Conservation (phyloP, 805 yeast genomes). For the Yamadazyma akitaensis region DNA sequence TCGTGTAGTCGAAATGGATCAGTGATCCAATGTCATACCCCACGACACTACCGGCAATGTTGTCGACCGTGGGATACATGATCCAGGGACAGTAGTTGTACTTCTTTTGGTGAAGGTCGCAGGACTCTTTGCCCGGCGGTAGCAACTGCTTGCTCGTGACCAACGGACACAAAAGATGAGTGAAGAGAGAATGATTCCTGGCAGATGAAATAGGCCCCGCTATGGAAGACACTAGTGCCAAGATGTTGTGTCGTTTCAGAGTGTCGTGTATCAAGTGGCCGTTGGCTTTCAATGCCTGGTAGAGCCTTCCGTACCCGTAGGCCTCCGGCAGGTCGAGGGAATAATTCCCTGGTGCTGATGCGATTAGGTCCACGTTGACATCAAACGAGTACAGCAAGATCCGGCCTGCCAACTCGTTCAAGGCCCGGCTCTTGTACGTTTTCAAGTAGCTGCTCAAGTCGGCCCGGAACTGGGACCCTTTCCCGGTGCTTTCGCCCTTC, state of each 20-base stretch:
- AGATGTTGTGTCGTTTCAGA: slow-evolving; percentile 22
- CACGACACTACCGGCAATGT: slow-evolving; percentile 36
- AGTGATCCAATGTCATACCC: slow-evolving; percentile 52
- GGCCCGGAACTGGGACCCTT: slow-evolving; percentile 36
- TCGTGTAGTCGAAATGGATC: slow-evolving; percentile 42
- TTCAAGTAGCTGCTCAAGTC: slow-evolving; percentile 45
- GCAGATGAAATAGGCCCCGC: slow-evolving; percentile 38
- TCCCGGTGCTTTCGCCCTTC: slow-evolving; percentile 11
- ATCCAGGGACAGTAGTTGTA: slow-evolving; percentile 33
- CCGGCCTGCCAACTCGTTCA: slow-evolving; percentile 24
- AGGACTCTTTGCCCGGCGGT: slow-evolving; percentile 23
- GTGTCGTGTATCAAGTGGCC: slow-evolving; percentile 22
- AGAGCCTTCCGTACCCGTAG: slow-evolving; percentile 49
- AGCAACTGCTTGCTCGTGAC: slow-evolving; percentile 25
- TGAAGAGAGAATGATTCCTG: slow-evolving; percentile 36
- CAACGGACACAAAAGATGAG: slow-evolving; percentile 46
- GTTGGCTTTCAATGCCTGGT: slow-evolving; percentile 36
- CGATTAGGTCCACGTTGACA: slow-evolving; percentile 51
- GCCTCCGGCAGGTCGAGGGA: slow-evolving; percentile 20
- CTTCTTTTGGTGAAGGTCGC: slow-evolving; percentile 19
- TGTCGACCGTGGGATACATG: slow-evolving; percentile 43
- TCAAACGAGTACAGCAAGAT: slow-evolving; percentile 44
- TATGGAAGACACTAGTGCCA: slow-evolving; percentile 49
- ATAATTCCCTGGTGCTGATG: slow-evolving; percentile 50
- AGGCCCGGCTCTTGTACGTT: slow-evolving; percentile 33